Evolutionary conservation across 192 early-diverging fungal genomes (phyloP), one percentile per base, ranked within the genome.

Genomic region (Mortierella antarctica): DNA sequence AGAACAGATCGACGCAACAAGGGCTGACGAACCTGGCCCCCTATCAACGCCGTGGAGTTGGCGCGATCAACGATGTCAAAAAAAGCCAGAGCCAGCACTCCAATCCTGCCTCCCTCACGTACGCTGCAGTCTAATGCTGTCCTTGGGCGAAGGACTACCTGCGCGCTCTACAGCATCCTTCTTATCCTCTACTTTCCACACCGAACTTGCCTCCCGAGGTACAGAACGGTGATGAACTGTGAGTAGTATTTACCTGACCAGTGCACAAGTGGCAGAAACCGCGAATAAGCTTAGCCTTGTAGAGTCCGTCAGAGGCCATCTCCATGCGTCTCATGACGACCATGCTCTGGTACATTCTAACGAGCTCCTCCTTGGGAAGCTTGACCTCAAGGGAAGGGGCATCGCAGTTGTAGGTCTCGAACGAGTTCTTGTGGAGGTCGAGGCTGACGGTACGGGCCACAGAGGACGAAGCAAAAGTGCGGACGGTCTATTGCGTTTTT

Each of bases 211-310:
- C 14, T 55, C 23, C 54, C 23, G n/a, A 18, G 18, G 11, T 21
- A n/a, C 54, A 9, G 3, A 11, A 18, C 8, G 54, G 9, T 4
- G 9, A 12, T 59, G 57, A 23, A 12, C 9, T 21, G 20, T 5
- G 20, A 14, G 55, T 20, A 65, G 49, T 52, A 49, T 70, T 83
- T 84, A 93, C 94, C 89, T 99, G 96, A 62, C 96, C 96, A 67
- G 92, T 99, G 82, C 96, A 97, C 88, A 99, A 87, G 85, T 99
- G 97, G 87, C 96, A 98, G 93, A 99, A 99, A 66, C 96, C 96
- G 62, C 96, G 93, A 76, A 99, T 98, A 85, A 95, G 85, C 86
- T 97, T 98, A 70, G 91, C 89, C 89, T 99, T 99, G 92, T 99
- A 99, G 66, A 95, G 90, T 74, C 91, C 88, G 85, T 99, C 97